These are phyloP conservation scores for Triticum aestivum DNA, from an alignment of 176 grass and related monocot genomes.

Conservation along the genomic window IWGSC_CS_RefSeq_v2.1 NC_057811.1:12113403-12113902, in stretches of 20 bases:
- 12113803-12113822: not conserved
- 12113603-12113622: not conserved
- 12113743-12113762: not conserved
- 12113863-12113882: not conserved
- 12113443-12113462: not conserved
- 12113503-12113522: not conserved
- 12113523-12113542: not conserved
- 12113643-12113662: not conserved
- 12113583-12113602: not conserved
- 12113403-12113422: not conserved
- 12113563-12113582: not conserved
- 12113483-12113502: not conserved
- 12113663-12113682: not conserved
- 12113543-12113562: not conserved
- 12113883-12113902: not conserved
- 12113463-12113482: not conserved
- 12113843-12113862: not conserved
- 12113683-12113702: not conserved
- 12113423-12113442: not conserved
- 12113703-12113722: not conserved
- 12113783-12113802: not conserved
- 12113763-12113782: slow-evolving; percentile 1
- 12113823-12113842: not conserved
- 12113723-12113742: not conserved
- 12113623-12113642: not conserved